Evolutionary conservation across 768 basidiomycete genomes (phyloP), one percentile per base, ranked within the genome.

Genomic region (Leccinum variicolor): DNA sequence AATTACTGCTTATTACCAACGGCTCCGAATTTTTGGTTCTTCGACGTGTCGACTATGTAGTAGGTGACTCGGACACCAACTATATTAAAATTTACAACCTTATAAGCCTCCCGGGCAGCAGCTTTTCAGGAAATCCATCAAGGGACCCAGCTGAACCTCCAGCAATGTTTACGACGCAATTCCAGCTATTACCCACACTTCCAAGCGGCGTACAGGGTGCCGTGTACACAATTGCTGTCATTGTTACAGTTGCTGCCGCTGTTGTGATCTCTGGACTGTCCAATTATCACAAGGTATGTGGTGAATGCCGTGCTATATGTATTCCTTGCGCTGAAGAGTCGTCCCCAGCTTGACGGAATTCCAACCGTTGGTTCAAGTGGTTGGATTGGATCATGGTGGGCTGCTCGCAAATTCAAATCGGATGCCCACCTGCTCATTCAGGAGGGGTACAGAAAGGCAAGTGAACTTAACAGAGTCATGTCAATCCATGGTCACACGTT

Each of bases 381-480:
- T 2, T 64, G 65, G 25, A 25, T 73, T 4, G 63, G 68, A 28
- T 74, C 73, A 4, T 74, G 68, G 55, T 54, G 65, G 36, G 61
- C 61, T n/a, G 64, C 64, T n/a, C 52, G 57, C n/a, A 61, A 60
- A 6, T 70, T 60, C 43, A 21, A 69, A 10, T 36, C 52, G 23
- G 59, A 69, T 39, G 65, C 59, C 26, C 41, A 51, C 3, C 60
- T 67, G 14, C 36, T 75, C 48, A 49, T 75, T 15, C 69, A 68
- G 34, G 67, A 73, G 52, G 74, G 73, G n/a, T 75, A 74, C 43
- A 56, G 63, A 21, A 71, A 73, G 64, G 74, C 68, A 48, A 23
- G 60, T 41, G 11, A 23, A 13, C 17, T 21, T 21, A 1, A 2
- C 6, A 29, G 54, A n/a, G 21, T 52, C 13, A n/a, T 9, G 10